A percentile compares a stretch with the other conserved stretches of the same genome.
phyloP scores from a whole-genome alignment of 148 eudicot genomes.

The Drosera capensis region DNA sequence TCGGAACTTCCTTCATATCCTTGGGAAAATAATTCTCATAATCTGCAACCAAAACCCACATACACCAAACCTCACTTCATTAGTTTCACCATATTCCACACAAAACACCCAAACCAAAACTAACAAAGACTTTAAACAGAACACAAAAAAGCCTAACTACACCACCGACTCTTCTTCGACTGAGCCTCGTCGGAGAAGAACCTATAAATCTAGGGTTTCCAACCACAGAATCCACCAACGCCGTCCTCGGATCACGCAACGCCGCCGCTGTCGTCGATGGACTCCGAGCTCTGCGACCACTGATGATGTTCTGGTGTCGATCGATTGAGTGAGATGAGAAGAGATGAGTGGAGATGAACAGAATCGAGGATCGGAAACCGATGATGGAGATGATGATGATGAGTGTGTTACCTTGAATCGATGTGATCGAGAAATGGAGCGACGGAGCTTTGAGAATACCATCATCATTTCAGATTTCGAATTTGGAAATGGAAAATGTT shows the following conservation, averaged over 20 bases:
- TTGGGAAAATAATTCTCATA: constrained; percentile 77
- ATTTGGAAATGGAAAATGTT: no score
- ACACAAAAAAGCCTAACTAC: not conserved
- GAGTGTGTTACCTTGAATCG: constrained; percentile 39
- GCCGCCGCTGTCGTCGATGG: no score
- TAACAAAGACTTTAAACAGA: not conserved
- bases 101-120: not conserved
- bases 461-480: constrained; percentile 14
- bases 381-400: no score
- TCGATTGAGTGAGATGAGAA: no score
- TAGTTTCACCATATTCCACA: not conserved
- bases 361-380: no score
- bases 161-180: constrained; percentile 67
- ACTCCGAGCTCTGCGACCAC: no score
- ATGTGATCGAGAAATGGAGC: constrained; percentile 39
- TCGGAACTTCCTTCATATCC: constrained; percentile 75
- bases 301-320: no score
- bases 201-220: constrained; percentile 42
- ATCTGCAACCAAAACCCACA: constrained; percentile 16
- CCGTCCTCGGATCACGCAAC: no score
- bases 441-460: constrained; percentile 36
- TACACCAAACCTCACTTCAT: not conserved
- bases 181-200: constrained; percentile 62
- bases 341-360: no score
- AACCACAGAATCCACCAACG: constrained; percentile 18